Base-by-base conservation (phyloP, 495 filamentous ascomycete species). In the Talaromyces adpressus region DNA sequence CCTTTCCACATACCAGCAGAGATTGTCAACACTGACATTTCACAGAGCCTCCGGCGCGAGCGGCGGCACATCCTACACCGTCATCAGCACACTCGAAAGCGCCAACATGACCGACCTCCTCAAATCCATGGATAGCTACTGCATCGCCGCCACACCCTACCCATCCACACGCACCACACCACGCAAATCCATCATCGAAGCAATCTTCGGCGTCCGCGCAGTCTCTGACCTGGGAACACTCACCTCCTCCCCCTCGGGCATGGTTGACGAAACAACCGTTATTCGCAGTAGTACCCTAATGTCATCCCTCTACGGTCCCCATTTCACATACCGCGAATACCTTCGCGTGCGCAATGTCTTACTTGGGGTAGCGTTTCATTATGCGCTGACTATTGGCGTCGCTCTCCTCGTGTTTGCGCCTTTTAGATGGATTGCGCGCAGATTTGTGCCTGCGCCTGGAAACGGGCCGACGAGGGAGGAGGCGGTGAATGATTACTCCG, bases 211-310 rank as follows among this genome's bases (percentile, higher is more conserved):
- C 6, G 71, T 89, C 18, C 76, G 83, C 52, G 73, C 73, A 3
- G 72, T 91, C 30, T 87, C 83, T 5, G 82, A 85, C 39, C 81
- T 96, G 14, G 91, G 90, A 1, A 81, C 85, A 1, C 73, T 91
- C 7, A 85, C 88, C 18, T 87, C 82, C 11, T 88, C 82, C 20
- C 69, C 89, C 2, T 80, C 80, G 14, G 81, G 71, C 14, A 69
- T 78, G 4, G 81, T 85, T 0, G 90, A 97, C 65, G 74, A 81
- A 6, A 82, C 85, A 23, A 82, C 88, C 51, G 87, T 94, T 7
- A 83, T 93, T 61, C 86, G 92, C 60, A 85, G 82, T 45, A 94
- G 91, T 87, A 90, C 88, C 4, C 71, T 97, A 4, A 79, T 91
- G 62, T 80, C 84, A 12, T 77, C 81, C 4, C 75, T 82, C 52